These are phyloP conservation scores for Candida multigemmis DNA, from an alignment of 805 yeast genomes.

Conservation along the genomic window DNA sequence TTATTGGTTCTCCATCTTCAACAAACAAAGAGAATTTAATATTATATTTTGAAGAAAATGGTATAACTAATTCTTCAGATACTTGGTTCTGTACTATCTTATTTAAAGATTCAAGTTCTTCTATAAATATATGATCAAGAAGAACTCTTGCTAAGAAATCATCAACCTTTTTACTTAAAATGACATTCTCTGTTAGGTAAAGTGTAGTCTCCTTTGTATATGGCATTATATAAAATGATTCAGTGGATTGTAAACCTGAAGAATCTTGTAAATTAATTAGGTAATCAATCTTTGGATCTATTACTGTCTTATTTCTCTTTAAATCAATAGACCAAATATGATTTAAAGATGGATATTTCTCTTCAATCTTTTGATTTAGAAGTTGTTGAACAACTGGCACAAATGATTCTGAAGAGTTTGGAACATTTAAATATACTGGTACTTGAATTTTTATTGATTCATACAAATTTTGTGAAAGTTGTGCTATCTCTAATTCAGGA, in stretches of 20 bases:
- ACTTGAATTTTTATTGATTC: slow-evolving; percentile 18
- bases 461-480: slow-evolving; percentile 15
- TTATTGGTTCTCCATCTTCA: slow-evolving; percentile 57
- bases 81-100: too few relatives aligned
- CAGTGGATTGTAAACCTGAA: slow-evolving; percentile 2
- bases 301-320: slow-evolving; percentile 6
- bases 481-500: slow-evolving; percentile 37
- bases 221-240: slow-evolving; percentile 23
- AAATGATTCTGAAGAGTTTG: slow-evolving; percentile 18
- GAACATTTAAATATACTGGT: slow-evolving; percentile 35
- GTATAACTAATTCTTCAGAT: slow-evolving; percentile 29
- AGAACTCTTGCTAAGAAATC: slow-evolving; percentile 27
- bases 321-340: slow-evolving; percentile 21
- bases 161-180: slow-evolving; percentile 17
- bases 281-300: slow-evolving; percentile 18
- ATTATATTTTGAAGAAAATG: slow-evolving; percentile 60
- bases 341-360: slow-evolving; percentile 12
- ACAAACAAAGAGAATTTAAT: slow-evolving; percentile 66
- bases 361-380: slow-evolving; percentile 19
- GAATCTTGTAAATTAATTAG: slow-evolving; percentile 20
- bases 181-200: slow-evolving; percentile 13
- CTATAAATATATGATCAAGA: slow-evolving; percentile 27
- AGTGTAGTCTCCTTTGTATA: slow-evolving; percentile 22
- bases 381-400: slow-evolving; percentile 23
- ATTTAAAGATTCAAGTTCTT: slow-evolving; percentile 24